phyloP scores from a whole-genome alignment of 148 eudicot species.

The Spergularia bocconei region DNA sequence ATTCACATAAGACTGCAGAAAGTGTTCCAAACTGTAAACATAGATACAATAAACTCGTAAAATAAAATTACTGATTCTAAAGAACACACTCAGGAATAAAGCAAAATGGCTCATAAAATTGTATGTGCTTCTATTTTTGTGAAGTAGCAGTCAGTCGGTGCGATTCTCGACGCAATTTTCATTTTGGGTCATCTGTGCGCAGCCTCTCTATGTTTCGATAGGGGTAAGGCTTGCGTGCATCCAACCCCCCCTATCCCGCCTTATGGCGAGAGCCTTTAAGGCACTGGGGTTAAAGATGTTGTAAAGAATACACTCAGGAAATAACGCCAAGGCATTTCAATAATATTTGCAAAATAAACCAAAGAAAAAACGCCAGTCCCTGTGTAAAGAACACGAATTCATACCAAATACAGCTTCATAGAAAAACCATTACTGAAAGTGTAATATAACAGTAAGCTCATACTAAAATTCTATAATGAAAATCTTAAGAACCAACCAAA shows the following conservation, averaged over 20 bases:
- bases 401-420: not conserved
- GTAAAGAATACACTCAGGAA: not conserved
- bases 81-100: not conserved
- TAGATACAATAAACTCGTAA: not conserved
- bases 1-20: not conserved
- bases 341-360: not conserved
- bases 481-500: not conserved
- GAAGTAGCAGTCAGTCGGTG: too few relatives aligned
- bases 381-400: not conserved
- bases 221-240: too few relatives aligned
- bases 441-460: not conserved
- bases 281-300: too few relatives aligned
- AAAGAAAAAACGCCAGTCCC: not conserved
- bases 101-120: too few relatives aligned
- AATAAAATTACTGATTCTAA: not conserved
- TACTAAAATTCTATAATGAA: not conserved
- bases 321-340: not conserved
- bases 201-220: too few relatives aligned
- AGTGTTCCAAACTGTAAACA: not conserved
- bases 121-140: too few relatives aligned
- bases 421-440: not conserved
- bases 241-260: too few relatives aligned
- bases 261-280: too few relatives aligned
- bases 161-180: too few relatives aligned
- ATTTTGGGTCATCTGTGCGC: too few relatives aligned